Percentiles rank a stretch among this genome's conserved stretches.
These are phyloP conservation scores for Anastatica hierochuntica DNA, from an alignment of 345 rosid genomes.

Conservation along the genomic window DNA sequence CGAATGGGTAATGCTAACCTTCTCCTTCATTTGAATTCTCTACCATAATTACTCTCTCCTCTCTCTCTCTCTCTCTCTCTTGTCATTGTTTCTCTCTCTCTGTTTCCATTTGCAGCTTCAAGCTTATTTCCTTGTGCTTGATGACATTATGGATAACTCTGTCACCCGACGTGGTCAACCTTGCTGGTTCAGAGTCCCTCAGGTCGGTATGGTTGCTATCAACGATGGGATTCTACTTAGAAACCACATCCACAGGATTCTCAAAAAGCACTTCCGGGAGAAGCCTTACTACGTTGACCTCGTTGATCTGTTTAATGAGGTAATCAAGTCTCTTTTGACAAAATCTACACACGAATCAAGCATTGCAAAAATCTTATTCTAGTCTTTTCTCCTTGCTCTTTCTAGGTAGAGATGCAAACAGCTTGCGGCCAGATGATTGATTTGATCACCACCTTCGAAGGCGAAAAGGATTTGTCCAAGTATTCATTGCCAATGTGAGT, in stretches of 20 bases:
- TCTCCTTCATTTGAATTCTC: background rate
- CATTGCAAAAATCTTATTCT: background rate
- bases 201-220: constrained; percentile 74
- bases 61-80: background rate
- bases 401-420: constrained; percentile 70
- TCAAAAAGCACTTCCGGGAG: constrained; percentile 42
- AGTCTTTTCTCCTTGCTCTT: constrained; percentile 2
- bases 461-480: constrained; percentile 61
- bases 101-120: constrained; percentile 45
- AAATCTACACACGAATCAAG: background rate
- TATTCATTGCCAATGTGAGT: constrained; percentile 60
- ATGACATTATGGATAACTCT: constrained; percentile 80
- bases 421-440: constrained; percentile 77
- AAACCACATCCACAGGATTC: constrained; percentile 56
- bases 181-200: constrained; percentile 74
- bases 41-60: background rate
- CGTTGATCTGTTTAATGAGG: constrained; percentile 59
- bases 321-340: constrained; percentile 11
- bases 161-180: constrained; percentile 79
- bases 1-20: constrained; percentile 58
- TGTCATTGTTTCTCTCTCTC: too few relatives aligned
- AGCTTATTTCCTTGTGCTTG: constrained; percentile 70
- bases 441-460: constrained; percentile 59
- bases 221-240: constrained; percentile 57
- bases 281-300: constrained; percentile 54